Percentiles rank a stretch among this genome's conserved stretches.
phyloP scores from a whole-genome alignment of 192 early-diverging fungal genomes.

The Rhizophagus prolifer region DNA sequence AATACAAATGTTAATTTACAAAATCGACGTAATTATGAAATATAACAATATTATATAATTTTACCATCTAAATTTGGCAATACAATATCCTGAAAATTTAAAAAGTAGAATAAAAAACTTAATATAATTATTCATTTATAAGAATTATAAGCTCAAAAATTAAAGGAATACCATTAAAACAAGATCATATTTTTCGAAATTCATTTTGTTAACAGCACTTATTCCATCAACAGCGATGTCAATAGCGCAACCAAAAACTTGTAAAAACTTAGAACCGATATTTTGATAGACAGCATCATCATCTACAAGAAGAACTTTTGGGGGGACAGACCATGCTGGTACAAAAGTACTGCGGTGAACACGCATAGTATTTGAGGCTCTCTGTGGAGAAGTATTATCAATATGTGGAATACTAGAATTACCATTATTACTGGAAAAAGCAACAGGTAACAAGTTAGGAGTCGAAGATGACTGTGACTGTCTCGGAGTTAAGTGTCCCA shows the following conservation, averaged over 20 bases:
- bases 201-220: slow-evolving; percentile 59
- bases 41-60: not conserved
- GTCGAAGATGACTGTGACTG: slow-evolving; percentile 13
- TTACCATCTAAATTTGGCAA: slow-evolving; percentile 31
- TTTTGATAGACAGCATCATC: slow-evolving; percentile 64
- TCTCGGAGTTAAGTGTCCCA: slow-evolving; percentile 32
- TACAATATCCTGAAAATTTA: slow-evolving; percentile 21
- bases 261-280: slow-evolving; percentile 53
- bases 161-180: slow-evolving; percentile 60
- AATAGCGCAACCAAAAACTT: slow-evolving; percentile 66
- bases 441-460: not conserved
- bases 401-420: slow-evolving; percentile 1
- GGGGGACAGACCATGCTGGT: slow-evolving; percentile 52
- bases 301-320: slow-evolving; percentile 66
- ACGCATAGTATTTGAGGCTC: slow-evolving; percentile 29
- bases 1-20: slow-evolving; percentile 9
- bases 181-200: slow-evolving; percentile 68
- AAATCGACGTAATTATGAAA: not conserved
- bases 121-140: not conserved
- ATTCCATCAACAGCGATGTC: slow-evolving; percentile 71
- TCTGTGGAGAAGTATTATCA: not conserved
- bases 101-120: slow-evolving; percentile 1
- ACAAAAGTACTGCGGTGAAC: slow-evolving; percentile 35
- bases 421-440: not conserved
- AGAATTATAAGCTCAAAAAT: not conserved